Evolutionary conservation across 495 filamentous ascomycete species (phyloP).

Genomic region (Mytilinidion resinicola): DNA sequence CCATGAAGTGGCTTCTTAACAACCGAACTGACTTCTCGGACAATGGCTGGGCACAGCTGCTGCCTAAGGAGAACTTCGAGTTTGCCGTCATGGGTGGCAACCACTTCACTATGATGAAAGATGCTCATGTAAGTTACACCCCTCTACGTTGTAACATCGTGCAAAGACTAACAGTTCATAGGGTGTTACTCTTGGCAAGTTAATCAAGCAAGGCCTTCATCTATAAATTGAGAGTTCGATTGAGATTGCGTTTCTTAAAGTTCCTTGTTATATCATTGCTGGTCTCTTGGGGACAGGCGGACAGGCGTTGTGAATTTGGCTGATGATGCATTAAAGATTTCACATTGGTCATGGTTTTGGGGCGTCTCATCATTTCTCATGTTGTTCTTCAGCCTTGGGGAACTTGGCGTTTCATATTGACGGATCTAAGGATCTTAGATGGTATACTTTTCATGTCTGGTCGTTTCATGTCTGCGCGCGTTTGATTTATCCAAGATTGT

Average conservation of each 20-base stretch:
- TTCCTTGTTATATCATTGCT: not conserved
- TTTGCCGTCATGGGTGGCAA: conserved; percentile 59
- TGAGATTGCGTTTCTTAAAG: not conserved
- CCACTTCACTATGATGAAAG: conserved; percentile 69
- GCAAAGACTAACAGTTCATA: conserved; percentile 19
- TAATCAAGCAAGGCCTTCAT: conserved; percentile 28
- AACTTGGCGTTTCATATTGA: not conserved
- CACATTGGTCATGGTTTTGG: too few relatives aligned
- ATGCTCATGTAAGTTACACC: conserved; percentile 43
- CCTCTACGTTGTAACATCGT: not conserved
- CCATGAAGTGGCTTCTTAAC: conserved; percentile 72
- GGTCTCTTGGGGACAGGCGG: not conserved
- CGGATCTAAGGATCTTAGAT: not conserved
- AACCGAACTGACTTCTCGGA: conserved; percentile 72
- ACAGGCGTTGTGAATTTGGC: not conserved
- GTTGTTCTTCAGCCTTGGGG: not conserved
- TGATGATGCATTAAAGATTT: too few relatives aligned
- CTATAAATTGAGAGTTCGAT: conserved; percentile 8
- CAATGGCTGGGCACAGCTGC: conserved; percentile 72
- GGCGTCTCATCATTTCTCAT: not conserved
- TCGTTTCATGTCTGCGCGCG: too few relatives aligned
- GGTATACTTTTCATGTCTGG: not conserved
- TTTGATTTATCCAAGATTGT: too few relatives aligned
- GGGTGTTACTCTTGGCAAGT: conserved; percentile 31
- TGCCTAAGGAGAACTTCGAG: conserved; percentile 57